A percentile compares a stretch with the other conserved stretches of the same genome.
These are phyloP conservation scores for Annona cherimola DNA, from an alignment of 164 flowering plant genomes.

Conservation along the genomic window DNA sequence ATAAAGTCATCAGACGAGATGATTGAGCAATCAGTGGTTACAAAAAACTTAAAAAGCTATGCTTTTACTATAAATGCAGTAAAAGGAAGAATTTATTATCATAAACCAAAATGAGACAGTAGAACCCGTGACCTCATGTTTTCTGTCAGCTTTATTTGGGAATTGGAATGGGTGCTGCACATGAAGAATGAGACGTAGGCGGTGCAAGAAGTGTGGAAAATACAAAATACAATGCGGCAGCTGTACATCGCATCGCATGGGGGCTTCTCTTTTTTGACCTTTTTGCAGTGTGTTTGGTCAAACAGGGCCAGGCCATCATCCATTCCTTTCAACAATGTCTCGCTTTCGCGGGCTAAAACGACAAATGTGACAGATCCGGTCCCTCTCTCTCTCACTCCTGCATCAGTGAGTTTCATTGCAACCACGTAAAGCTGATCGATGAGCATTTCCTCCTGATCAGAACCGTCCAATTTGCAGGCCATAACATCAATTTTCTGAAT, in stretches of 20 bases:
- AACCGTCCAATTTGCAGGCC: neutral
- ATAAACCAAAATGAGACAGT: no score
- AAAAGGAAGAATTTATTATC: no score
- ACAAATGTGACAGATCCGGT: neutral
- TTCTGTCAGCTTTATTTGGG: no score
- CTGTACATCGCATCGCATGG: neutral
- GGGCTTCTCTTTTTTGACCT: neutral
- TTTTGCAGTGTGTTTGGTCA: slow-evolving; percentile 11
- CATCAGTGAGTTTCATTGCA: neutral
- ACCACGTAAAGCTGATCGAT: neutral
- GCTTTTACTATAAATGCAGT: no score
- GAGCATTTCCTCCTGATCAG: neutral
- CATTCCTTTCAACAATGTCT: neutral
- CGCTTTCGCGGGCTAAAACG: neutral
- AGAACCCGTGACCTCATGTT: no score
- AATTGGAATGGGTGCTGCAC: no score
- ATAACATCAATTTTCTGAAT: neutral
- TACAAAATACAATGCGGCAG: neutral
- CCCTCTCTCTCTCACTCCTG: neutral
- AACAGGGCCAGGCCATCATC: slow-evolving; percentile 3
- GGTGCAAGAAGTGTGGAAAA: no score
- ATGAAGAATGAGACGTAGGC: no score
- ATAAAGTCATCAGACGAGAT: no score
- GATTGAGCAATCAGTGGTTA: no score
- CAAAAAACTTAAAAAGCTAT: no score